Conservation (phyloP, 805 yeast species). For the Barnettozyma sucrosica region DNA sequence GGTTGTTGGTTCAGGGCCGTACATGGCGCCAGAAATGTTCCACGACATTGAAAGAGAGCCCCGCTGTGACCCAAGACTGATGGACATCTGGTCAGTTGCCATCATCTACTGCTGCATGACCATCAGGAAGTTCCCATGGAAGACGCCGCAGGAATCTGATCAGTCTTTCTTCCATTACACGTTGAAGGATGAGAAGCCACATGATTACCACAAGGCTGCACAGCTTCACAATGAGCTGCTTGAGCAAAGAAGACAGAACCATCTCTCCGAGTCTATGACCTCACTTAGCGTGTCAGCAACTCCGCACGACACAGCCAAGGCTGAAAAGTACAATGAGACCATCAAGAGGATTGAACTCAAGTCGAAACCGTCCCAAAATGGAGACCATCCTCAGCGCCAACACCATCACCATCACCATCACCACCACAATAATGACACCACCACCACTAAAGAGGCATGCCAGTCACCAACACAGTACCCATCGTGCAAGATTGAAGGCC, state of each 20-base stretch:
- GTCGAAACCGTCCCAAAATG: constrained; percentile 1
- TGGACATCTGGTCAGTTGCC: constrained; percentile 81
- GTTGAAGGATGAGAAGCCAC: constrained; percentile 65
- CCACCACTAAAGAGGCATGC: background rate
- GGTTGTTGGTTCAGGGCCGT: constrained; percentile 82
- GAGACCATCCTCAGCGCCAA: background rate
- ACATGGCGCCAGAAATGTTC: constrained; percentile 78
- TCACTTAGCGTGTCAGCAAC: constrained; percentile 22
- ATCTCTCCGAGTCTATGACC: constrained; percentile 5
- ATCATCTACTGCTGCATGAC: constrained; percentile 86
- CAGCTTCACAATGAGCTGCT: constrained; percentile 62
- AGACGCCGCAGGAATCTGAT: constrained; percentile 65
- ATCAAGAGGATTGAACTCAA: constrained; percentile 7
- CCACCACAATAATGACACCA: no score
- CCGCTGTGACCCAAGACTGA: constrained; percentile 65
- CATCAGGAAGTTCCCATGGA: constrained; percentile 82
- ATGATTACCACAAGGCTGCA: constrained; percentile 69
- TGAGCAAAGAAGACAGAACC: constrained; percentile 50
- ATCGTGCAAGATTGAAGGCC: constrained; percentile 50
- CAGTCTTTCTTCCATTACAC: constrained; percentile 64
- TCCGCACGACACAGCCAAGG: constrained; percentile 1
- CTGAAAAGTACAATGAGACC: constrained; percentile 1
- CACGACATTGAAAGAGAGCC: constrained; percentile 30
- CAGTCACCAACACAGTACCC: constrained; percentile 2
- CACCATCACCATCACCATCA: constrained; percentile 8